Base-by-base conservation (phyloP, 2,329 filamentous ascomycete species). In the Phialocephala sp. region DNA sequence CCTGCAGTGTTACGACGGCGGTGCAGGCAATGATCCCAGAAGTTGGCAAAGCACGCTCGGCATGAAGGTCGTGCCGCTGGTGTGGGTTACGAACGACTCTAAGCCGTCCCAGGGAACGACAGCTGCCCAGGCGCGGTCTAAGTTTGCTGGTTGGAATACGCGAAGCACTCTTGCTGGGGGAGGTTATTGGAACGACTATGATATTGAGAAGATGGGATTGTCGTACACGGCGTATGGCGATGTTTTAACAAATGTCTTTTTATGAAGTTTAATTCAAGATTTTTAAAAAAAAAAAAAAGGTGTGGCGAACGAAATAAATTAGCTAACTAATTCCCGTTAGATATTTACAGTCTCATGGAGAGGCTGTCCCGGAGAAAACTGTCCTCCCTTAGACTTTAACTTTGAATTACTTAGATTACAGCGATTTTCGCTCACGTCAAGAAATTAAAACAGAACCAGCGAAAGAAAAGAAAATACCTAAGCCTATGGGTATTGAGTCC, bases 161-260 rank as follows among this genome's bases (percentile, higher is more conserved):
- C 64, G 65, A 41, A 71, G 72, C 5, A 66, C 72, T 0, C 69
- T 82, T 15, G 79, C 72, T 2, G 1, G 80, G 76, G 80, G 78
- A 0, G 80, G 80, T 0, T 82, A 81, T 67, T 82, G 80, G 80
- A 82, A 82, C 55, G 80, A 82, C 66, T 81, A 77, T 63, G 80
- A 82, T 66, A 80, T 82, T 52, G 80, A 81, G 74, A 81, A 80
- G 72, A 81, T 80, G 77, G 71, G 70, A 8, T 69, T 76, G 41
- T 79, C 77, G 1, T 81, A 82, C 59, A 58, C 15, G 14, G 72
- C 75, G 2, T 79, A 79, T 61, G 76, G 74, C 4, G 62, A 69
- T 20, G 76, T 74, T 32, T 56, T 62, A 41, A 39, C 20, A 20
- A 62, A 41, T 27, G 18, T 55, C 15, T 62, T 62, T 35, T 43